Percentiles rank a stretch among this genome's conserved stretches.
phyloP scores from a whole-genome alignment of 768 basidiomycete species.

The Russula dissimulans region DNA sequence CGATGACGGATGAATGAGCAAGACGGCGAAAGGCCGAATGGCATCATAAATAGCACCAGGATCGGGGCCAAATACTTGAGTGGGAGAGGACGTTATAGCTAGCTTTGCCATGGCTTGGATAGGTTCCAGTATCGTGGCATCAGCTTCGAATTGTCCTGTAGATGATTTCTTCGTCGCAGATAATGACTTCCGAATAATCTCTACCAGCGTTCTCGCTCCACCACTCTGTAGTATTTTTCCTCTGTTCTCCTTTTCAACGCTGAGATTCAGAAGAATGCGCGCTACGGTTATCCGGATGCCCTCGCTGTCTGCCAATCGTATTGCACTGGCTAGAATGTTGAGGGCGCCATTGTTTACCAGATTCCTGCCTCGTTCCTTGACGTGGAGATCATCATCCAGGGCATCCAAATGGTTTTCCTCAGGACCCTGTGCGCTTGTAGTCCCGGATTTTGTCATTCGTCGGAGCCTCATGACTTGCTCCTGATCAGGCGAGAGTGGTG shows the following conservation, averaged over 20 bases:
- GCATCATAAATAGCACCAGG: slow-evolving; percentile 68
- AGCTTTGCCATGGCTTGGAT: slow-evolving; percentile 91
- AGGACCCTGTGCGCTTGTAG: slow-evolving; percentile 9
- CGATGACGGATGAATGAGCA: slow-evolving; percentile 62
- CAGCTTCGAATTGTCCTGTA: slow-evolving; percentile 26
- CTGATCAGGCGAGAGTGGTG: slow-evolving; percentile 70
- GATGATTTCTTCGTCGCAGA: slow-evolving; percentile 27
- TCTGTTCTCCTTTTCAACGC: slow-evolving; percentile 71
- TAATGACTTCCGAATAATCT: slow-evolving; percentile 44
- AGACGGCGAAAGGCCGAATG: slow-evolving; percentile 68
- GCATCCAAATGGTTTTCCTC: slow-evolving; percentile 13
- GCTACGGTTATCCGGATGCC: slow-evolving; percentile 52
- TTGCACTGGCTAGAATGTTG: slow-evolving; percentile 48
- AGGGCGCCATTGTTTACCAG: slow-evolving; percentile 56
- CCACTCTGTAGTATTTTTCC: slow-evolving; percentile 71
- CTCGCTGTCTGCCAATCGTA: slow-evolving; percentile 50
- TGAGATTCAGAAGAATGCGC: slow-evolving; percentile 56
- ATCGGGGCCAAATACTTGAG: slow-evolving; percentile 85
- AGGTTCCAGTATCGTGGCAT: slow-evolving; percentile 43
- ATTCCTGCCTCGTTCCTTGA: slow-evolving; percentile 48
- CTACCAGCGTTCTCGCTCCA: slow-evolving; percentile 56
- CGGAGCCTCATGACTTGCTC: slow-evolving; percentile 72
- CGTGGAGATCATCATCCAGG: slow-evolving; percentile 59
- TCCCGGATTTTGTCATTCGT: slow-evolving; percentile 49
- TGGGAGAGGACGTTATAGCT: slow-evolving; percentile 82